A percentile compares a stretch with the other conserved stretches of the same genome.
Conservation (phyloP, 2,329 filamentous ascomycete species). For the Aspergillus sp. region DNA sequence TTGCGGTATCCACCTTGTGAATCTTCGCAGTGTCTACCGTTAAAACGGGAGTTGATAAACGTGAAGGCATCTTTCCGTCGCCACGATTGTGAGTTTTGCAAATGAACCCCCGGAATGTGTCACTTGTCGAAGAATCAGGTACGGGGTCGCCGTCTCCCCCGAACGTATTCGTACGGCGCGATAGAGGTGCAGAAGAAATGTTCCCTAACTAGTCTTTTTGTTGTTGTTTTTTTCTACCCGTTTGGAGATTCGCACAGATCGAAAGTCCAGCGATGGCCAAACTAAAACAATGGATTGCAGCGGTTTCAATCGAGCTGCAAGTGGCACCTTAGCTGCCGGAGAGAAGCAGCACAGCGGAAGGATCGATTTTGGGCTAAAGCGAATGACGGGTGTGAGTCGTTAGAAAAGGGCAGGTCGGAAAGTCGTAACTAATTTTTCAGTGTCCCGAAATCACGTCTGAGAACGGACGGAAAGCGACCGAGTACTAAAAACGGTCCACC, state of each 20-base stretch:
- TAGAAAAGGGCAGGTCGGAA: background rate
- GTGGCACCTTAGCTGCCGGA: constrained; percentile 21
- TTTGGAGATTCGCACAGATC: constrained; percentile 6
- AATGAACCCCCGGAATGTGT: constrained; percentile 1
- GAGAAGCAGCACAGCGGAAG: constrained; percentile 14
- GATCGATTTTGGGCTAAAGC: background rate
- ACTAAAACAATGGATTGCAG: constrained; percentile 18
- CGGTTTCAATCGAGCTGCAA: constrained; percentile 18
- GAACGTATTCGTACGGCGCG: constrained; percentile 44
- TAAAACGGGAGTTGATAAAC: constrained; percentile 80
- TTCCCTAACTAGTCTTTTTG: constrained; percentile 15
- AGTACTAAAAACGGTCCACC: background rate
- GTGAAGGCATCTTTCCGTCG: constrained; percentile 69
- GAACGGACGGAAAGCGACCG: constrained; percentile 6
- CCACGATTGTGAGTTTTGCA: constrained; percentile 23
- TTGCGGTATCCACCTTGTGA: constrained; percentile 90
- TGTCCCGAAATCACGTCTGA: background rate
- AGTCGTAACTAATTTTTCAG: constrained; percentile 2
- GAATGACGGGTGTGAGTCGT: background rate
- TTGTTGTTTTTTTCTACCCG: background rate
- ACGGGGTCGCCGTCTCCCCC: constrained; percentile 46
- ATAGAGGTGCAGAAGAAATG: constrained; percentile 23
- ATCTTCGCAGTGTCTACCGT: constrained; percentile 90
- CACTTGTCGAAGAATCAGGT: constrained; percentile 19
- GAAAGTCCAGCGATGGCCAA: constrained; percentile 13